Evolutionary conservation across 352 stramenopile species (phyloP), one percentile per base, ranked within the genome.

Genomic region (Phytophthora citricola): DNA sequence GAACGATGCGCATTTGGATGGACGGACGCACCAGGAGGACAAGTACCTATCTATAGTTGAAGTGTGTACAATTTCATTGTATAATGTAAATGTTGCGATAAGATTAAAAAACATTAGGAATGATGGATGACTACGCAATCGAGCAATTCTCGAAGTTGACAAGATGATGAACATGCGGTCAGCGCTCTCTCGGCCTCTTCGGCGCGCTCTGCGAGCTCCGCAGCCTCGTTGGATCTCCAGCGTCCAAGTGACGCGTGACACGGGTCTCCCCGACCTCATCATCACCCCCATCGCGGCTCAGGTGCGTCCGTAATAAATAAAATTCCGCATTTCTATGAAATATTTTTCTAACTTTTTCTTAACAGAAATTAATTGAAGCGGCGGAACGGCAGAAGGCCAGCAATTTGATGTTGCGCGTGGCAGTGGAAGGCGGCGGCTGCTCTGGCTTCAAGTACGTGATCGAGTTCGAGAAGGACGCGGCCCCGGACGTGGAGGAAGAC

Each of bases 371-470:
- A 49, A 46, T 75, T 15, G 81, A 92, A 50, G 70, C 70, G 11
- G 76, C 82, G 22, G 41, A 79, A 63, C 81, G 77, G 59, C 79
- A 93, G 60, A 78, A 93, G 46, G 48, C 66, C 11, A 43, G 73
- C 27, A 68, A 87, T 29, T 47, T 91, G 24, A 89, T 90, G 78
- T 82, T 98, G 52, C 90, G 94, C 41, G 77, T 98, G 31, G 82
- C 81, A 2, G 93, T 98, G 11, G 92, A 98, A 63, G 91, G 90
- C 54, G 94, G 94, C 52, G 94, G 94, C 46, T 98, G 94, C 82
- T 97, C 88, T 8, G 94, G 94, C 15, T 98, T 98, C 66, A 86
- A 97, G 75, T 98, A 98, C 75, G 81, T 89, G 6, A 95, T 98
- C 66, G 83, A 91, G 52, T 91, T 97, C 60, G 93, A 98, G 74